phyloP scores from a whole-genome alignment of 495 filamentous ascomycete genomes.

The Talaromyces adpressus region DNA sequence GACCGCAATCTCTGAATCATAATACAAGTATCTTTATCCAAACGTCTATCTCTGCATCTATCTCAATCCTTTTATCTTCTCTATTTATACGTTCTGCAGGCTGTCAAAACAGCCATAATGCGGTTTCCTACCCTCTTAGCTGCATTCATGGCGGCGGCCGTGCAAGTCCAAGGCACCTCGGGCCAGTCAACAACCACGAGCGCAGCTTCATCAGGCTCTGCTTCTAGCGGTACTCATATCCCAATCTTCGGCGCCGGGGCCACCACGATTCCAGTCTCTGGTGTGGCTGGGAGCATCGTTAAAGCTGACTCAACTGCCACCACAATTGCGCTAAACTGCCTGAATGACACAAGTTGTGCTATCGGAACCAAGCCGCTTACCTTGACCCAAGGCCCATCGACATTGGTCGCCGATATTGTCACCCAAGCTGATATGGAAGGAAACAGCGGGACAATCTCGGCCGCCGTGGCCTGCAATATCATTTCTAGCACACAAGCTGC shows the following conservation, averaged over 20 bases:
- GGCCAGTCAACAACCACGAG: background rate
- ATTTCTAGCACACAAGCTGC: constrained; percentile 11
- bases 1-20: background rate
- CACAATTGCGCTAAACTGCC: constrained; percentile 10
- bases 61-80: background rate
- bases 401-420: constrained; percentile 10
- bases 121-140: background rate
- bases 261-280: constrained; percentile 3
- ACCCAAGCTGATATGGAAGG: constrained; percentile 7
- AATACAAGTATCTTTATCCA: background rate
- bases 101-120: background rate
- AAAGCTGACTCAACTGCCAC: constrained; percentile 9
- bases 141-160: background rate
- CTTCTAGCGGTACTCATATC: constrained; percentile 1
- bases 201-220: background rate
- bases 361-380: background rate
- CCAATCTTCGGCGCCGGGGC: constrained; percentile 9
- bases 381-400: constrained; percentile 15
- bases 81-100: background rate
- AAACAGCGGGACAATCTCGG: background rate
- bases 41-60: background rate
- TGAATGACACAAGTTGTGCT: background rate
- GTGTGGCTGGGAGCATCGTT: constrained; percentile 12
- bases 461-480: constrained; percentile 13
- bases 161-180: background rate